Evolutionary conservation across 1,139 yeast species (phyloP).

Genomic region (Debaryomyces psychrophilus): DNA sequence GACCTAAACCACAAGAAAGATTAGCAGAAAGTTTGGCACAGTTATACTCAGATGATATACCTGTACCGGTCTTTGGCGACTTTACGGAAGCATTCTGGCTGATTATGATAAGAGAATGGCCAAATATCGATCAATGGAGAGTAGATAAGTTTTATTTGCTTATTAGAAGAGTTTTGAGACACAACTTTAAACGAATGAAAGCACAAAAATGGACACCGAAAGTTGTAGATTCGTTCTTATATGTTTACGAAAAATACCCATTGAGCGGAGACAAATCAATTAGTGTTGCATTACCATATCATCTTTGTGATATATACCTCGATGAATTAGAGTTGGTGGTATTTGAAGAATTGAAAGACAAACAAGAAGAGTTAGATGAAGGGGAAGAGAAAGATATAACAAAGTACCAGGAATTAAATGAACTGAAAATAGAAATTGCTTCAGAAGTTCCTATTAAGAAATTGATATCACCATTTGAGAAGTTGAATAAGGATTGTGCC

Average conservation of each 20-base stretch:
- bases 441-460: constrained; percentile 54
- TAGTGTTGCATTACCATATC: constrained; percentile 81
- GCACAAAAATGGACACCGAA: constrained; percentile 58
- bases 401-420: constrained; percentile 29
- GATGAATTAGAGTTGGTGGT: constrained; percentile 81
- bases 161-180: constrained; percentile 74
- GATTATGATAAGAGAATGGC: constrained; percentile 83
- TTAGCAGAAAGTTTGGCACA: constrained; percentile 75
- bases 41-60: constrained; percentile 54
- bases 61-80: constrained; percentile 41
- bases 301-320: constrained; percentile 77
- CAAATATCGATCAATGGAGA: constrained; percentile 79
- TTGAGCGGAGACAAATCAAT: constrained; percentile 61
- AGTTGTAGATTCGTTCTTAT: constrained; percentile 50
- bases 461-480: constrained; percentile 61
- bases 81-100: constrained; percentile 83
- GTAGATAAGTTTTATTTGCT: constrained; percentile 83
- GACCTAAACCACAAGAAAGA: constrained; percentile 87
- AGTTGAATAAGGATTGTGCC: constrained; percentile 50
- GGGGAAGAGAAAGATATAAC: constrained; percentile 31
- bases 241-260: constrained; percentile 45
- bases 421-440: constrained; percentile 34
- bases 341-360: constrained; percentile 46
- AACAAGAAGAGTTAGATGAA: constrained; percentile 43
- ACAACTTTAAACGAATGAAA: constrained; percentile 60